These are phyloP conservation scores for Celoporthe dispersa DNA, from an alignment of 2,329 filamentous ascomycete species.

Conservation along the genomic window DNA sequence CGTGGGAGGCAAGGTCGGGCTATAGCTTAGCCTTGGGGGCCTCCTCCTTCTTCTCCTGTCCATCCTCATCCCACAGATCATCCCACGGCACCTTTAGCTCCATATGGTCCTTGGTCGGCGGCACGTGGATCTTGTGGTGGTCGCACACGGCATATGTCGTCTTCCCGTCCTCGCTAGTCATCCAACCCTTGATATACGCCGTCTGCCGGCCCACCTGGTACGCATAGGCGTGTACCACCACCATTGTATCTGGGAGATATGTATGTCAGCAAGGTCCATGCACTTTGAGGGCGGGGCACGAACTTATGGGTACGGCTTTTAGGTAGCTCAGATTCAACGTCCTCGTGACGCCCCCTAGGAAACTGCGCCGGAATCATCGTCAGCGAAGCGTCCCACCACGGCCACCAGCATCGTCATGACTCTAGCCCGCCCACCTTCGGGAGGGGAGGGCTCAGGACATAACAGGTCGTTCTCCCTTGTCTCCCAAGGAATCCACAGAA, in stretches of 20 bases:
- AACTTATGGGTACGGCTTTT: slow-evolving; percentile 51
- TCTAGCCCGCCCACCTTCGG: too few species aligned
- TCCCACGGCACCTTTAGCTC: slow-evolving; percentile 48
- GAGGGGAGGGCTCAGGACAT: too few species aligned
- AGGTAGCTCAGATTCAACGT: slow-evolving; percentile 56
- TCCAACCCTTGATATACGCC: slow-evolving; percentile 54
- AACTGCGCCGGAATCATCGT: slow-evolving; percentile 32
- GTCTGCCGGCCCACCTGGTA: slow-evolving; percentile 53
- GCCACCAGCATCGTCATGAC: neutral
- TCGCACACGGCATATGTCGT: slow-evolving; percentile 53
- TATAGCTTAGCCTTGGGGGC: slow-evolving; percentile 27
- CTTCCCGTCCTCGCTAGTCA: slow-evolving; percentile 53
- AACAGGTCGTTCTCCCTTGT: too few species aligned
- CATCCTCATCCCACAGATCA: slow-evolving; percentile 43
- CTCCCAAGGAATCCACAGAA: neutral
- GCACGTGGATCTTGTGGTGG: slow-evolving; percentile 55
- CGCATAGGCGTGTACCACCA: slow-evolving; percentile 48
- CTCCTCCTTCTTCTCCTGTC: slow-evolving; percentile 23
- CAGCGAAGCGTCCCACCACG: slow-evolving; percentile 1
- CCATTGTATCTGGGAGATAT: slow-evolving; percentile 37
- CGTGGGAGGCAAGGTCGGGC: neutral
- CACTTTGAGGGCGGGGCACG: neutral
- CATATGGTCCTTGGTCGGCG: slow-evolving; percentile 45
- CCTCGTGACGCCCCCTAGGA: slow-evolving; percentile 55
- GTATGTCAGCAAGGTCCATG: neutral